Evolutionary conservation across 1,284 basidiomycete genomes (phyloP), one percentile per base, ranked within the genome.

Genomic region (Boletus semigastroideus): DNA sequence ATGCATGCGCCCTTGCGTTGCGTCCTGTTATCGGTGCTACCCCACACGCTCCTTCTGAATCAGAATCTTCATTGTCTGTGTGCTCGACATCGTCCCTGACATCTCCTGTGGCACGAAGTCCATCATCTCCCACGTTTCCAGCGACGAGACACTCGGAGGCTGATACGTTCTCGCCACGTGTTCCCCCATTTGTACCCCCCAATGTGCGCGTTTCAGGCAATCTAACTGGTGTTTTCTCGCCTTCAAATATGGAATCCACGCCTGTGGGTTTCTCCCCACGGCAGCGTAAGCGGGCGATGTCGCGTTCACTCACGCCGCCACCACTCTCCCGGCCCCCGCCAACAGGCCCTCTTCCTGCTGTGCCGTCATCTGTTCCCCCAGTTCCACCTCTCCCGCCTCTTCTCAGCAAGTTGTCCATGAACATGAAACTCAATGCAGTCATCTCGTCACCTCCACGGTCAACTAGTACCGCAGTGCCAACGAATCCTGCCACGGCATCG

Each of bases 271-370:
- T 48, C 20, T 56, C 57, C 8, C 57, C 62, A 16, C 59, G 54
- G 33, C 53, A 52, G 22, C 59, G 57, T 27, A 57, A 55, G 36
- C 58, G 64, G 43, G 54, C 58, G 5, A 44, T 65, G 13, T 65
- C 65, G 17, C 66, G 65, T 27, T 61, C 64, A 7, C 28, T 57
- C 38, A 66, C 61, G 2, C 59, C 67, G 0, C 66, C 66, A 10
- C 55, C 68, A 22, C 42, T 55, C 1, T 55, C 60, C 38, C 56
- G 55, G 20, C 65, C 65, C 33, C 68, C 67, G 2, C 69, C 66
- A 9, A 64, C 48, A 1, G 63, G 67, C 1, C 66, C 67, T 40
- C 44, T 67, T 13, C 66, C 69, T 53, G 58, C 67, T n/a, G 46
- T 69, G 22, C 65, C 65, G 28, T 51, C 56, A 14, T 47, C 46